Evolutionary conservation across 2,329 filamentous ascomycete genomes (phyloP).

Genomic region (Sclerotiophoma versabilis): DNA sequence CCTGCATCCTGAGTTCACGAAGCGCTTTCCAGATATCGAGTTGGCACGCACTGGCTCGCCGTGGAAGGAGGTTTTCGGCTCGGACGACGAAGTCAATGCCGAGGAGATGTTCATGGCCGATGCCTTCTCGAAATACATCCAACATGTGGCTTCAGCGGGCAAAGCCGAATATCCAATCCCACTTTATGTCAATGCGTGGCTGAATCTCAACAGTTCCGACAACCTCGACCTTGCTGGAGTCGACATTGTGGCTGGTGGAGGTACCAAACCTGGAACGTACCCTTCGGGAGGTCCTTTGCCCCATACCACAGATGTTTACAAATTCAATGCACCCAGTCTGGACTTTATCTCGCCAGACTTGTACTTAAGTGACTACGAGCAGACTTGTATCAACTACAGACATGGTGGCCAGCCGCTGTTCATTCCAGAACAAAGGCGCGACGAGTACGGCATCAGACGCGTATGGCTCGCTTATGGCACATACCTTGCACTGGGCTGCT

Average conservation of each 20-base stretch:
- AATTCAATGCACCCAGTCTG: constrained; percentile 51
- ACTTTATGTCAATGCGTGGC: constrained; percentile 58
- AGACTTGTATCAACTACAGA: constrained; percentile 54
- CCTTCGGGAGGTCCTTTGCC: constrained; percentile 56
- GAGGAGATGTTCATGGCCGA: constrained; percentile 61
- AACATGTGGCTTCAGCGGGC: constrained; percentile 52
- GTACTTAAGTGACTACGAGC: constrained; percentile 59
- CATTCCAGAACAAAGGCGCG: constrained; percentile 61
- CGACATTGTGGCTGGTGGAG: constrained; percentile 53
- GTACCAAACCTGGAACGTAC: constrained; percentile 54
- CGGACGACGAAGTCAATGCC: constrained; percentile 37
- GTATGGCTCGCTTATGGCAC: constrained; percentile 38
- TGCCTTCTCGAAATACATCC: constrained; percentile 52
- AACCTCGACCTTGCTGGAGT: constrained; percentile 40
- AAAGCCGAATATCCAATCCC: constrained; percentile 53
- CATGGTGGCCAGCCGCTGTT: constrained; percentile 57
- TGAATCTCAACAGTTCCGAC: constrained; percentile 45
- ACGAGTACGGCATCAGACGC: constrained; percentile 48
- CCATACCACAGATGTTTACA: constrained; percentile 57
- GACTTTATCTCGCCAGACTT: constrained; percentile 59
- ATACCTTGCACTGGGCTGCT: constrained; percentile 28
- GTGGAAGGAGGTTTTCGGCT: constrained; percentile 54
- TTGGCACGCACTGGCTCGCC: constrained; percentile 20
- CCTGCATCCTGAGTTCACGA: constrained; percentile 39
- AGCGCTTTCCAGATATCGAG: constrained; percentile 30